Evolutionary conservation across 78 protist species (phyloP), one percentile per base, ranked within the genome.

Genomic region (Andalucia godoyi): DNA sequence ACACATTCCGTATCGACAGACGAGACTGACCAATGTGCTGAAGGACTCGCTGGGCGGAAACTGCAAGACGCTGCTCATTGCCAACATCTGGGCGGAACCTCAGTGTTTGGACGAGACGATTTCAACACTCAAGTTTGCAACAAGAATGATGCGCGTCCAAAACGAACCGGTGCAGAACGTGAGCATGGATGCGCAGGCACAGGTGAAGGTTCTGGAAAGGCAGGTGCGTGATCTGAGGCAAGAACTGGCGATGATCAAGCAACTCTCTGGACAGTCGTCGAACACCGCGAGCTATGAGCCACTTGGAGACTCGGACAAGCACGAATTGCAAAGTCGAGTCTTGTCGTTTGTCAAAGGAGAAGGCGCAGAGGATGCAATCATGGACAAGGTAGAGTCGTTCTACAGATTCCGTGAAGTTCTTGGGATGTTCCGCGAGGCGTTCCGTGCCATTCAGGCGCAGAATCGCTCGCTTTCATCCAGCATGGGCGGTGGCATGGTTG

Each of bases 181-280:
- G 50, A n/a, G 17, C 46, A 4, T 36, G 38, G 83, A 76, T 67
- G 58, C 74, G 37, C 32, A 46, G 66, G 2, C 50, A 51, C 54
- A 41, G 15, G 4, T 41, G 36, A 65, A 66, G 25, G 5, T 39
- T 33, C 13, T 23, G 1, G 68, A 65, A 6, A 1, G 42, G 32
- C 71, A 74, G 64, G 52, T 77, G 37, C 1, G 2, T 3, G 84
- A 80, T 30, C 76, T 80, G 55, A 75, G 64, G 78, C 63, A 41
- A 32, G 91, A 85, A 72, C 79, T 85, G 50, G 85, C 84, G 17
- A 85, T 85, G 91, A 86, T 77, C 73, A 83, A 85, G 70, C 41
- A 79, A 1, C 74, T 85, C 36, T 27, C 70, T 39, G 47, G 52
- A 27, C 55, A n/a, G n/a, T n/a, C n/a, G n/a, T n/a, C n/a, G n/a